Conservation (phyloP, 495 filamentous ascomycete genomes). For the Neurospora terricola region DNA sequence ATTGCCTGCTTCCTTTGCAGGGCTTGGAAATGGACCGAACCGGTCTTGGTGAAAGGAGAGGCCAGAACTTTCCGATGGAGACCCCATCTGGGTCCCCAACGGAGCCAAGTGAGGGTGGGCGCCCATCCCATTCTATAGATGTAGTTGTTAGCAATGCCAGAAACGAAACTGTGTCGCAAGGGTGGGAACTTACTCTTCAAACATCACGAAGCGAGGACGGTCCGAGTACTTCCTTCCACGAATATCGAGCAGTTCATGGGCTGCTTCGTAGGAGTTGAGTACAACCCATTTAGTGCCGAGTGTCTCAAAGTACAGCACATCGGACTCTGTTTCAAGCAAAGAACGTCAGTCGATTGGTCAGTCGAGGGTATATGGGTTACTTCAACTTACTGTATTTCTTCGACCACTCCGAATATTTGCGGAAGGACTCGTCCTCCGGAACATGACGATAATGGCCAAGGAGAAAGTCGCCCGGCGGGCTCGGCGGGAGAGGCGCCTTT, state of each 20-base stretch:
- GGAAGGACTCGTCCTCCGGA: slow-evolving; percentile 29
- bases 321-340: slow-evolving; percentile 15
- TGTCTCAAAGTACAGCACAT: slow-evolving; percentile 30
- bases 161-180: neutral
- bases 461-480: slow-evolving; percentile 29
- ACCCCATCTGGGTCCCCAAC: slow-evolving; percentile 34
- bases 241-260: slow-evolving; percentile 34
- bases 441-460: slow-evolving; percentile 32
- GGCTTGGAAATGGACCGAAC: slow-evolving; percentile 17
- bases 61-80: slow-evolving; percentile 36
- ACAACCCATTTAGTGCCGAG: slow-evolving; percentile 34
- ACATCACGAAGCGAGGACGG: slow-evolving; percentile 37
- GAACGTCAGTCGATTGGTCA: neutral
- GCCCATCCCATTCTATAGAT: slow-evolving; percentile 33
- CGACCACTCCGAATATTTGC: slow-evolving; percentile 31
- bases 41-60: slow-evolving; percentile 28
- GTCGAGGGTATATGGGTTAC: neutral
- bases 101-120: slow-evolving; percentile 37
- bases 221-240: slow-evolving; percentile 35
- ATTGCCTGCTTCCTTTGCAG: slow-evolving; percentile 29
- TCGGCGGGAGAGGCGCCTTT: slow-evolving; percentile 24
- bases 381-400: slow-evolving; percentile 26
- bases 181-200: slow-evolving; percentile 26
- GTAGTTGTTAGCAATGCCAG: neutral
- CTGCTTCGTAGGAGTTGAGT: slow-evolving; percentile 29